Conservation (phyloP, 2,329 filamentous ascomycete species). For the Exophiala sp. region DNA sequence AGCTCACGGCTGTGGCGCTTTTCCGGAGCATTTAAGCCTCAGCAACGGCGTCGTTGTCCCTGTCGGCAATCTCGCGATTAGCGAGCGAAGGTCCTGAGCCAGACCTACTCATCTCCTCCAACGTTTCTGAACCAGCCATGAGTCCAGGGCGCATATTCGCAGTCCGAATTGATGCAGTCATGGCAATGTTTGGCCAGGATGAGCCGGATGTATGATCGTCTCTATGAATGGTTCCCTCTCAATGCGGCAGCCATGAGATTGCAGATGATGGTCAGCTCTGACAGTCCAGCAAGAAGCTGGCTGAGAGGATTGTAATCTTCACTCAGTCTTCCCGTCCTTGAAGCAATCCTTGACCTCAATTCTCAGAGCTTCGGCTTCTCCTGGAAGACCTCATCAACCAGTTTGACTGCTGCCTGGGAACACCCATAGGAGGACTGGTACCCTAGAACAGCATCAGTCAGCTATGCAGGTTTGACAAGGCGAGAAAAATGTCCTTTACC, state of each 20-base stretch:
- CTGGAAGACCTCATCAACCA: conserved; percentile 53
- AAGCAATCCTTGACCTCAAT: background rate
- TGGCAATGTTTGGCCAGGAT: background rate
- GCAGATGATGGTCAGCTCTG: no score
- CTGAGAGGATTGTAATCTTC: no score
- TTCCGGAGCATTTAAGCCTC: conserved; percentile 16
- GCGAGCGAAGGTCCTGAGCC: conserved; percentile 8
- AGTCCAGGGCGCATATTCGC: no score
- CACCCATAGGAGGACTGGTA: conserved; percentile 65
- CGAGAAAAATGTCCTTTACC: conserved; percentile 50
- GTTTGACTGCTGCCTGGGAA: conserved; percentile 57
- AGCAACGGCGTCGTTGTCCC: conserved; percentile 5
- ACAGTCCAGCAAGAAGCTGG: no score
- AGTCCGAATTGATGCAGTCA: no score
- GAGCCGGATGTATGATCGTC: background rate
- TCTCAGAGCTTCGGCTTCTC: conserved; percentile 20
- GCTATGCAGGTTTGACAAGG: conserved; percentile 33
- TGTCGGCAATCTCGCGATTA: conserved; percentile 22
- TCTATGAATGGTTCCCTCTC: no score
- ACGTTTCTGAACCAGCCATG: background rate
- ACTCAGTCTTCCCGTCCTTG: background rate
- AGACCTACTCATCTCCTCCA: background rate
- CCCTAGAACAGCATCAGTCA: conserved; percentile 47
- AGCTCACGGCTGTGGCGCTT: conserved; percentile 18
- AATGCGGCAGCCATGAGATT: no score